A percentile compares a stretch with the other conserved stretches of the same genome.
Conservation (phyloP, 805 yeast genomes). For the Millerago galiae region DNA sequence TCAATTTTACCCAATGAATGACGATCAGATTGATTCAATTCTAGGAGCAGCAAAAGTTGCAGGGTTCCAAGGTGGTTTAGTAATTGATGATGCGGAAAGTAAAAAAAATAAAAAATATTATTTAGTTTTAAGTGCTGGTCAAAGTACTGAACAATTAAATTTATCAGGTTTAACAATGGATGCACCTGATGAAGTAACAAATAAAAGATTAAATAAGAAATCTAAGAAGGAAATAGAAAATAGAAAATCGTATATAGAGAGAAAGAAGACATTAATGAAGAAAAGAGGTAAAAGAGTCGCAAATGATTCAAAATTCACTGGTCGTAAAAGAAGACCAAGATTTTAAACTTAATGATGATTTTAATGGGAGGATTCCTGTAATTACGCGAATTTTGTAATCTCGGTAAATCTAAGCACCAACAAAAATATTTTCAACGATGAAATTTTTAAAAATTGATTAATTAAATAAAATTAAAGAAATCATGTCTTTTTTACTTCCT, state of each 20-base stretch:
- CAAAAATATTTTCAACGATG: background rate
- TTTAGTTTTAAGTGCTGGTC: constrained; percentile 83
- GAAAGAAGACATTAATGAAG: constrained; percentile 92
- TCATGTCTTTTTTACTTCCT: constrained; percentile 4
- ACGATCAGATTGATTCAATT: constrained; percentile 73
- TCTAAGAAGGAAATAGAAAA: constrained; percentile 52
- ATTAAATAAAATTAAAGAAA: background rate
- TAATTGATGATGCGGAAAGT: constrained; percentile 89
- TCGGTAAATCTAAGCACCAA: constrained; percentile 1
- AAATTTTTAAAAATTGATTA: no score
- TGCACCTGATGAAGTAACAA: constrained; percentile 34
- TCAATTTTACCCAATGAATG: constrained; percentile 92
- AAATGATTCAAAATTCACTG: constrained; percentile 84
- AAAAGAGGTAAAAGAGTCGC: constrained; percentile 90
- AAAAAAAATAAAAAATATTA: constrained; percentile 89
- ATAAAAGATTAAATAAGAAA: constrained; percentile 28
- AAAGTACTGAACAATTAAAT: constrained; percentile 66
- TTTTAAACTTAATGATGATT: constrained; percentile 32
- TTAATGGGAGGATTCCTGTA: background rate
- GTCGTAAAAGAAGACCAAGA: constrained; percentile 67
- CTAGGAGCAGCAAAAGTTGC: constrained; percentile 83
- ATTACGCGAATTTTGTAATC: background rate
- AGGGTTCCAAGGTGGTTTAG: constrained; percentile 94
- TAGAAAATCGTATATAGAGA: constrained; percentile 69
- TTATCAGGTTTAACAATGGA: constrained; percentile 79